Base-by-base conservation (phyloP, 331 rosid species). In the Ulmus americana region DNA sequence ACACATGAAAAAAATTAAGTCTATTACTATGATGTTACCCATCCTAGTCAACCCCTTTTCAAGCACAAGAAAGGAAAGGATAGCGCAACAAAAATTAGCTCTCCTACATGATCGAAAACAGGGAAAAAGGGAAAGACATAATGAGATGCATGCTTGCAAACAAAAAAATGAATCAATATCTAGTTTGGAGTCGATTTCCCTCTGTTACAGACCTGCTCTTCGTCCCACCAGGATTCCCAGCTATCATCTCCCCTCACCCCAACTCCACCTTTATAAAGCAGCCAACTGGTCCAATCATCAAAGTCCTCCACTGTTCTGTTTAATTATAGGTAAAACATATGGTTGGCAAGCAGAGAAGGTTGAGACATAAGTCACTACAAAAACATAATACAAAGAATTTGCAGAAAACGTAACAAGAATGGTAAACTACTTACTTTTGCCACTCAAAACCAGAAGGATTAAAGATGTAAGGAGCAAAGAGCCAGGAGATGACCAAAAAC, bases 191-290 rank as follows among this genome's bases (percentile, higher is more conserved):
- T 7, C 5, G 0, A 18, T 18, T 54, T 11, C 10, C 15, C 35
- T 39, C 10, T 41, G 40, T 62, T 16, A 61, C 58, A 39, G 63
- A 89, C 98, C 97, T 86, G 97, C 79, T 94, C 98, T 79, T 94
- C 98, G 39, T 87, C 90, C 98, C 98, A 94, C 98, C 98, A 94
- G 58, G 97, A 87, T 74, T 94, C 98, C 98, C 98, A 94, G 78
- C 98, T 94, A 75, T 84, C 77, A 1, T 94, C 98, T 82, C 98
- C 98, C 78, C 81, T 94, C 22, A 87, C 92, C 46, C 95, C 98
- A n/a, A 89, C 98, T n/a, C 98, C 98, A 67, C 97, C 98, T 84
- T 81, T 87, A 78, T 94, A 94, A 64, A 94, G 88, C 69, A 94
- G 98, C 97, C 98, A 94, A 79, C 80, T 82, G 8, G 87, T 87